Evolutionary conservation across 768 basidiomycete species (phyloP).

Genomic region (Rhodosporidiobolus sp.): DNA sequence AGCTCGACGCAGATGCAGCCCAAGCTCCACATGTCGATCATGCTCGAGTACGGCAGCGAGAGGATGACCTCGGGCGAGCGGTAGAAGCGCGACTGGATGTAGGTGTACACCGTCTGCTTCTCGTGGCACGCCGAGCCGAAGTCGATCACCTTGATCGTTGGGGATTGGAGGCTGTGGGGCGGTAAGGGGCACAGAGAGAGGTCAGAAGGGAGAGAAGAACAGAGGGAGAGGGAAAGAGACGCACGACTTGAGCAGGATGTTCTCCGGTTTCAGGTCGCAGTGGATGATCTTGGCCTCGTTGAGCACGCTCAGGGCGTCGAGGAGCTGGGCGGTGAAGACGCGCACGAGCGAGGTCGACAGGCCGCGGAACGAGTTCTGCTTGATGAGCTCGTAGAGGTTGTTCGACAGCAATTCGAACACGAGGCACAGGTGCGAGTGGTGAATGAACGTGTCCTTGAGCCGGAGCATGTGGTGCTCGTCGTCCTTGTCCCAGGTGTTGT

Average conservation of each 20-base stretch:
- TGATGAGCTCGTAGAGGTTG: constrained; percentile 98
- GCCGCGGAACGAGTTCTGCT: constrained; percentile 99
- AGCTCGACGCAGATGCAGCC: constrained; percentile 98
- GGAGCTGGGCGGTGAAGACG: constrained; percentile 92
- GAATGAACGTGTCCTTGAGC: constrained; percentile 91
- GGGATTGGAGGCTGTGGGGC: constrained; percentile 74
- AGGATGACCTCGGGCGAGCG: constrained; percentile 95
- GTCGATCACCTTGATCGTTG: constrained; percentile 98
- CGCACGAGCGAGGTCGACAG: constrained; percentile 95
- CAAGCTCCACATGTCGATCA: constrained; percentile 99
- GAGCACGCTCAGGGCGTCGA: constrained; percentile 85
- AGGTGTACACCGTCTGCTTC: constrained; percentile 98
- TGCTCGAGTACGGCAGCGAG: constrained; percentile 86
- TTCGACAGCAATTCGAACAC: constrained; percentile 96
- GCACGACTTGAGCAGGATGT: constrained; percentile 92
- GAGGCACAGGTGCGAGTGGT: constrained; percentile 91
- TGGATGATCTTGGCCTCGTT: constrained; percentile 96
- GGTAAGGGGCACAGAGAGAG: not conserved
- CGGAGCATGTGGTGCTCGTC: constrained; percentile 97
- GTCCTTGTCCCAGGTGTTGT: constrained; percentile 85
- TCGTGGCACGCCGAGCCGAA: constrained; percentile 99
- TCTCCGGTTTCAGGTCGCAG: constrained; percentile 98
- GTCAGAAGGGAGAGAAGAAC: not conserved
- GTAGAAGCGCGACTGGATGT: constrained; percentile 98
- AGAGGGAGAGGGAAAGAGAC: constrained; percentile 39